Evolutionary conservation across 140 eudicot genomes (phyloP), one percentile per base, ranked within the genome.

Genomic region (Erigeron philadelphicus): DNA sequence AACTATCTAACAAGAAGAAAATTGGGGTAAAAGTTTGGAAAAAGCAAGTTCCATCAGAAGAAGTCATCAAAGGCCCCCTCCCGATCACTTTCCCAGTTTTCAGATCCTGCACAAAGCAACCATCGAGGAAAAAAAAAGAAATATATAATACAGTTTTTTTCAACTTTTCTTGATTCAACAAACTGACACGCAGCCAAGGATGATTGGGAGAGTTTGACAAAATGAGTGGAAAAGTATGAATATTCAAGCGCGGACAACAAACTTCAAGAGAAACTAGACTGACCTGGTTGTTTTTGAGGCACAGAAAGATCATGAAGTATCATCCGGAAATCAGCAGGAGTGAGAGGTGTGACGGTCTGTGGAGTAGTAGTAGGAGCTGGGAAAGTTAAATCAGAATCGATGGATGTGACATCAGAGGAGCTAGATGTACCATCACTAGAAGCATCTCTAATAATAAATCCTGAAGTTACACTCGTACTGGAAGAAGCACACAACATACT

Each of bases 31-130:
- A 72, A 73, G 74, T 76, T 67, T 41, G 66, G 73, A 80, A 71
- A 76, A 78, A 70, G 79, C 81, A 80, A 83, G 65, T 77, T 78
- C 81, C 90, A 77, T 88, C 89, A 88, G 89, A 91, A 91, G 84
- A 84, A 86, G 81, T 88, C 95, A 84, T 88, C 95, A 67, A 88
- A 88, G 67, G 88, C 90, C 87, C 96, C 95, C 87, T 88, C 96
- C 82, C 83, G 68, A 72, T 91, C 96, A 81, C 84, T 79, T 88
- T 86, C 93, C 95, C 95, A 85, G 88, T 87, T 84, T 86, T 77
- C 90, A 77, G 87, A 75, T 84, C 96, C 97, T 91, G 96, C 96
- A 91, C 85, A 87, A 83, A 68, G 83, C 90, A 90, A 85, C 82
- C 92, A 90, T 69, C 81, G 73, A 81, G 78, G 77, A 76, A 78